phyloP scores from a whole-genome alignment of 768 basidiomycete species.

The Chlorophyllum brunneum region DNA sequence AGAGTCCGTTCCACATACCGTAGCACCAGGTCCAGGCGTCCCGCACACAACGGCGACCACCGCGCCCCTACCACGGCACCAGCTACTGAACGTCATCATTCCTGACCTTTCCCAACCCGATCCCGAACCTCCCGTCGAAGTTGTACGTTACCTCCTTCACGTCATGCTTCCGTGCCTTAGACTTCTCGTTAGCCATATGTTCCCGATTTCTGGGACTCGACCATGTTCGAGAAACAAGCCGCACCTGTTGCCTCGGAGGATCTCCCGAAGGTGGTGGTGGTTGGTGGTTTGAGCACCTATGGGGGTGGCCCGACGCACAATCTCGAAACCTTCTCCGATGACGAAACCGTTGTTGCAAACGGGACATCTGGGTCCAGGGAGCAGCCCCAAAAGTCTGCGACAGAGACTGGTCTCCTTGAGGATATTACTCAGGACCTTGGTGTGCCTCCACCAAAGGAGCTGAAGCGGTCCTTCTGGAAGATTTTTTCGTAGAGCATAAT shows the following conservation, averaged over 20 bases:
- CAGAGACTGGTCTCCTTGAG: constrained; percentile 34
- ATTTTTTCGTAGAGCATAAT: constrained; percentile 23
- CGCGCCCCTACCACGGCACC: constrained; percentile 21
- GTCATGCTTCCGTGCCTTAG: not conserved
- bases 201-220: constrained; percentile 44
- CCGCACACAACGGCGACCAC: constrained; percentile 27
- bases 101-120: constrained; percentile 50
- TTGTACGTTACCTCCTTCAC: constrained; percentile 41
- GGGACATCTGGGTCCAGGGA: not conserved
- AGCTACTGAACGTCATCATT: constrained; percentile 46
- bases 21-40: constrained; percentile 19
- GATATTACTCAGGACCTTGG: constrained; percentile 45
- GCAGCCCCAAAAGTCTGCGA: constrained; percentile 9
- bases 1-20: not conserved
- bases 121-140: constrained; percentile 44
- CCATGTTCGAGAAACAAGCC: constrained; percentile 14
- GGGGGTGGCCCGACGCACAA: constrained; percentile 36
- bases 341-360: not conserved
- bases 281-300: constrained; percentile 36
- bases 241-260: constrained; percentile 20
- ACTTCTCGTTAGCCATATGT: constrained; percentile 35
- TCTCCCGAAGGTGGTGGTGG: constrained; percentile 41
- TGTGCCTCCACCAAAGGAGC: constrained; percentile 31
- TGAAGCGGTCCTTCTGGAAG: constrained; percentile 28
- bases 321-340: constrained; percentile 13